These are phyloP conservation scores for Helotiales sp. DNA, from an alignment of 2,329 filamentous ascomycete species.

Conservation along the genomic window DNA sequence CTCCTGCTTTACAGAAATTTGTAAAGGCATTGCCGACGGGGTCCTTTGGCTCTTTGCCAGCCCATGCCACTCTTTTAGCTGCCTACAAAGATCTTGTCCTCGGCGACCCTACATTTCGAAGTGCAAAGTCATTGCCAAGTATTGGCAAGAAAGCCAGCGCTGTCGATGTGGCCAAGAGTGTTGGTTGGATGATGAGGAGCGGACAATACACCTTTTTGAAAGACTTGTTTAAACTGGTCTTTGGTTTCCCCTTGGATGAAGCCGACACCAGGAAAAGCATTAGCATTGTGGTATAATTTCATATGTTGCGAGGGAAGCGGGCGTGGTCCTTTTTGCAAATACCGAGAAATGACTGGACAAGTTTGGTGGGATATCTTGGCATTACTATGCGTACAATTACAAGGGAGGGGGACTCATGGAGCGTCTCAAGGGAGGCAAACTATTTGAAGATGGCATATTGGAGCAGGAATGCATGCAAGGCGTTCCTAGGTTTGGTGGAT, in stretches of 20 bases:
- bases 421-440: not conserved
- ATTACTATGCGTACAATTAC: no score
- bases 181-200: conserved; percentile 71
- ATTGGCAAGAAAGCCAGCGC: conserved; percentile 62
- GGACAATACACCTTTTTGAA: conserved; percentile 76
- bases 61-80: conserved; percentile 70
- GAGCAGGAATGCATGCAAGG: conserved; percentile 12
- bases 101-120: conserved; percentile 67
- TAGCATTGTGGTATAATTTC: conserved; percentile 54
- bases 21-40: conserved; percentile 73
- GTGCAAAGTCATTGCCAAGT: conserved; percentile 52
- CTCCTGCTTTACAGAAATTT: conserved; percentile 67
- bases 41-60: conserved; percentile 72
- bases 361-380: not conserved
- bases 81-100: conserved; percentile 80
- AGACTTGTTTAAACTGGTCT: conserved; percentile 82
- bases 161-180: conserved; percentile 76
- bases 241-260: conserved; percentile 81
- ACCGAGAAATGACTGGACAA: not conserved
- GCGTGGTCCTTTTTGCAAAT: not conserved
- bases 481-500: conserved; percentile 11
- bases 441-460: not conserved
- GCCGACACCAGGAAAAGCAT: conserved; percentile 65
- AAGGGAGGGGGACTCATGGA: not conserved
- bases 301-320: not conserved